Percentiles rank a stretch among this genome's conserved stretches.
Conservation (phyloP, 768 basidiomycete species). For the Flagelloscypha sp. region DNA sequence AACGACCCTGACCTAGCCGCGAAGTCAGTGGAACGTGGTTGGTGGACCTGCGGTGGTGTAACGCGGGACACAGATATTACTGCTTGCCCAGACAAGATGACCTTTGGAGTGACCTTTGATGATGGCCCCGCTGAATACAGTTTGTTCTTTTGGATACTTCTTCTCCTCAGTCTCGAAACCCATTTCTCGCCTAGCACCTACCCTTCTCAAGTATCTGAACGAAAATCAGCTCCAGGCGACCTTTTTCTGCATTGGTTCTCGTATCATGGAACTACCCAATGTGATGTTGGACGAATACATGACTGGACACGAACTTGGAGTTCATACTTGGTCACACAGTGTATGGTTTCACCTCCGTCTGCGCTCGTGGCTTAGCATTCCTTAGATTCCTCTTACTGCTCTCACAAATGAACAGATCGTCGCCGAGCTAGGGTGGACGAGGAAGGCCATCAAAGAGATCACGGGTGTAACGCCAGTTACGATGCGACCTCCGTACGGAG, state of each 20-base stretch:
- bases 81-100: slow-evolving; percentile 31
- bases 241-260: slow-evolving; percentile 59
- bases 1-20: slow-evolving; percentile 28
- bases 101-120: slow-evolving; percentile 48
- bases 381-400: slow-evolving; percentile 31
- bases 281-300: slow-evolving; percentile 52
- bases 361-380: no score
- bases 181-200: slow-evolving; percentile 39
- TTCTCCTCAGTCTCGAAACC: slow-evolving; percentile 11
- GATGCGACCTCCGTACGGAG: slow-evolving; percentile 47
- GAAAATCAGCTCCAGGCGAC: slow-evolving; percentile 44
- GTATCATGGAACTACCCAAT: slow-evolving; percentile 46
- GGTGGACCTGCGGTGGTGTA: slow-evolving; percentile 55
- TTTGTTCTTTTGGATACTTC: slow-evolving; percentile 14
- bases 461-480: slow-evolving; percentile 41
- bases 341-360: no score
- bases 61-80: slow-evolving; percentile 39
- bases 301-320: slow-evolving; percentile 40
- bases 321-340: slow-evolving; percentile 60
- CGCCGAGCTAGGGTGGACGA: slow-evolving; percentile 65
- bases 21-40: slow-evolving; percentile 32
- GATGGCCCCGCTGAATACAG: slow-evolving; percentile 58
- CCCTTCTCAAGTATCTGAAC: slow-evolving; percentile 48
- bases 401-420: slow-evolving; percentile 55
- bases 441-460: slow-evolving; percentile 46